phyloP scores from a whole-genome alignment of 2,329 filamentous ascomycete genomes.

The Emericellopsis atlantica region DNA sequence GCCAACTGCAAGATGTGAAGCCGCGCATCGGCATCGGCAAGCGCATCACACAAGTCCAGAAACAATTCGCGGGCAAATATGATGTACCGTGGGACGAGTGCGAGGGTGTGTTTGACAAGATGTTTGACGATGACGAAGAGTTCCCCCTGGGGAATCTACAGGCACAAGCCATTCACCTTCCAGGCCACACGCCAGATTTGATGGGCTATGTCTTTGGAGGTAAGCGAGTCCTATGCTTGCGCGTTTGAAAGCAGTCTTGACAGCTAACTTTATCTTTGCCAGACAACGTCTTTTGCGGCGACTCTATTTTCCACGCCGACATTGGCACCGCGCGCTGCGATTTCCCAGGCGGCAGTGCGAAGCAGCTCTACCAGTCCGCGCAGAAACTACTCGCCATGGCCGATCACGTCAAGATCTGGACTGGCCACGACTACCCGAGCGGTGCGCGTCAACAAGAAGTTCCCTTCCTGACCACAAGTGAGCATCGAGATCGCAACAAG shows the following conservation, averaged over 20 bases:
- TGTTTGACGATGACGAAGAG: slow-evolving; percentile 38
- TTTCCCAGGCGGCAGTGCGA: slow-evolving; percentile 33
- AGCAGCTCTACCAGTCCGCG: slow-evolving; percentile 24
- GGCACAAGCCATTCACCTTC: slow-evolving; percentile 37
- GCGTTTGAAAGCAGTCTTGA: no score
- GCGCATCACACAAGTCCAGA: slow-evolving; percentile 38
- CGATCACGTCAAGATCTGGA: slow-evolving; percentile 28
- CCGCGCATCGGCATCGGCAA: slow-evolving; percentile 40
- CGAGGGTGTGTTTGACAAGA: slow-evolving; percentile 32
- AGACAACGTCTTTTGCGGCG: slow-evolving; percentile 32
- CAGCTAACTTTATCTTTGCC: no score
- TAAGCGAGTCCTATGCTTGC: slow-evolving; percentile 4
- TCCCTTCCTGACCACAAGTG: slow-evolving; percentile 25
- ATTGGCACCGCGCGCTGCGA: slow-evolving; percentile 35
- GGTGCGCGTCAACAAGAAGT: slow-evolving; percentile 14
- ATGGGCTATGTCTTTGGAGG: slow-evolving; percentile 43
- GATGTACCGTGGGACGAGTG: slow-evolving; percentile 28
- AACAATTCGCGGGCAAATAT: slow-evolving; percentile 34
- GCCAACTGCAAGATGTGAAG: slow-evolving; percentile 12
- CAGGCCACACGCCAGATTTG: slow-evolving; percentile 49
- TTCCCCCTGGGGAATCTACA: slow-evolving; percentile 36
- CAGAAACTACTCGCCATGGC: slow-evolving; percentile 24
- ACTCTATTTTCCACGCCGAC: slow-evolving; percentile 34
- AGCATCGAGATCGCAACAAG: slow-evolving; percentile 27
- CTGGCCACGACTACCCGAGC: slow-evolving; percentile 37